Base-by-base conservation (phyloP, 768 basidiomycete genomes). In the Grammothele lineata region DNA sequence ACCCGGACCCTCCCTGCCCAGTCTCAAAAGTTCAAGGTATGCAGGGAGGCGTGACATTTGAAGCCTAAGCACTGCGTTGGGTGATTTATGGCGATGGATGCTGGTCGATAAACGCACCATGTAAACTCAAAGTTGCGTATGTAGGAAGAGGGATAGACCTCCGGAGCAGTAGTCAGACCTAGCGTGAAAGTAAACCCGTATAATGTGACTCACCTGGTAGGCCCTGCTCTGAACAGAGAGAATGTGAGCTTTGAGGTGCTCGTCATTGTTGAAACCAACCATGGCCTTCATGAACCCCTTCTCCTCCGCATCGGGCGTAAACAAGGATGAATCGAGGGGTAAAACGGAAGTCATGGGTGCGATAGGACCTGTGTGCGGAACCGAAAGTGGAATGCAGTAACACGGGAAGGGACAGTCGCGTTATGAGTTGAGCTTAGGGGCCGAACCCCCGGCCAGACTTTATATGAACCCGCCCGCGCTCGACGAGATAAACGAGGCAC, bases 1-100 rank as follows among this genome's bases (percentile, higher is more conserved):
- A 2, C 62, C 62, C 2, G 53, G 33, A 21, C 67, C 66, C 21
- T 69, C 65, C 39, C 48, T 59, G 5, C 66, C 71, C 14, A 76
- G 61, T 35, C 58, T 59, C 6, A 75, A 57, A 7, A 71, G 43
- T 4, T 58, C 33, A 1, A 39, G 14, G 48, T 67, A 67, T 2
- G 48, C 51, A 5, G 60, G 58, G 24, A 59, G 45, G 26, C 55
- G 49, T 1, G 59, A 47, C 17, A 64, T 57, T 43, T 58, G 59
- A 25, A 53, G 45, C 14, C 63, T 66, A 34, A 30, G 27, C 7
- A 7, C 14, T 30, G 27, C 8, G 7, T 30, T 30, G 14, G 27
- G 27, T 30, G 8, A 30, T 7, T 14, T 7, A 14, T 14, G 27
- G 27, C 27, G 8, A 30, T 30, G 14, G 7, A 14, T 7, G 27